These are phyloP conservation scores for Puccinia brachypodii DNA, from an alignment of 1,284 basidiomycete genomes.

Conservation along the genomic window DNA sequence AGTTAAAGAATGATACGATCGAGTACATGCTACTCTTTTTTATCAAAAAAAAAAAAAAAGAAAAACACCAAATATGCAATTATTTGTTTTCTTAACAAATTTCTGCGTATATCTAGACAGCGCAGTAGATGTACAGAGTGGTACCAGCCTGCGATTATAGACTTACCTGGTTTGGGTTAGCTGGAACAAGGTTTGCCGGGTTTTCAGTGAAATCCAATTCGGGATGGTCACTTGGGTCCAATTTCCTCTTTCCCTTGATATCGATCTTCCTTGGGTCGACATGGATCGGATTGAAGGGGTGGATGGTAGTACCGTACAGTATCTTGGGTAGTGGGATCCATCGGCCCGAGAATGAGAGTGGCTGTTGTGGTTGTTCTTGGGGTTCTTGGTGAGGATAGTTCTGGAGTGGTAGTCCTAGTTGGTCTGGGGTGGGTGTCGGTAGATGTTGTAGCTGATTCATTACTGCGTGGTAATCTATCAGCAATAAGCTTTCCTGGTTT, in stretches of 20 bases:
- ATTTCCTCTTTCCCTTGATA: slow-evolving; percentile 32
- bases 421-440: too few species aligned
- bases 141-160: neutral
- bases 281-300: slow-evolving; percentile 33
- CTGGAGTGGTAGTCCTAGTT: neutral
- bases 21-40: too few species aligned
- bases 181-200: slow-evolving; percentile 13
- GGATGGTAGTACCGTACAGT: slow-evolving; percentile 38
- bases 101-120: neutral
- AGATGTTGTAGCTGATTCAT: too few species aligned
- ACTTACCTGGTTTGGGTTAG: slow-evolving; percentile 44
- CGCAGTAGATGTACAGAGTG: too few species aligned
- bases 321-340: slow-evolving; percentile 44
- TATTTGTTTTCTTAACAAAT: neutral
- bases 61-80: neutral
- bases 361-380: neutral
- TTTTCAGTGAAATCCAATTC: neutral
- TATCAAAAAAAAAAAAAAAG: too few species aligned
- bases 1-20: too few species aligned
- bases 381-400: neutral
- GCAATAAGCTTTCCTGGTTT: too few species aligned
- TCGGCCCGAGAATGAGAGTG: slow-evolving; percentile 32
- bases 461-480: too few species aligned
- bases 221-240: neutral
- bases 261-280: slow-evolving; percentile 20